These are phyloP conservation scores for Besnoitia besnoiti DNA, from an alignment of 169 alveolate genomes.

Conservation along the genomic window DNA sequence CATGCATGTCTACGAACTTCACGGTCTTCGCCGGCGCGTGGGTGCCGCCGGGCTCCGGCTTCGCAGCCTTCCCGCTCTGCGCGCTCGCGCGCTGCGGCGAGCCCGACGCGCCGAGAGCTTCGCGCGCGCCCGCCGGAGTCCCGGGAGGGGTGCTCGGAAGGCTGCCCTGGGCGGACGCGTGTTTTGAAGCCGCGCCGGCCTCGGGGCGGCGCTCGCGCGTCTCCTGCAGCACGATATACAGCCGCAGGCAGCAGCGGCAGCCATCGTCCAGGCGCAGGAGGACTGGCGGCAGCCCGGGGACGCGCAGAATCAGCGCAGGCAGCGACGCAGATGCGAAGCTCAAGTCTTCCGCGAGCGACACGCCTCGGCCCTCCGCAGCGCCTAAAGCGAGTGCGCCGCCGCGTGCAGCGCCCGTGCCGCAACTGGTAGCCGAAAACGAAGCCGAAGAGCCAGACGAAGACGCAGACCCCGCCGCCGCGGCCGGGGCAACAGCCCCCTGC, in stretches of 20 bases:
- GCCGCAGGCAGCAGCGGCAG: conserved; percentile 47
- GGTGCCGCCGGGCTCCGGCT: no score
- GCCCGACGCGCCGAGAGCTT: neutral
- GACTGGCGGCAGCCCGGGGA: conserved; percentile 58
- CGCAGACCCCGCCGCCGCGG: neutral
- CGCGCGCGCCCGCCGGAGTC: no score
- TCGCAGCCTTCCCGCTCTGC: neutral
- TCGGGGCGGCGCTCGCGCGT: conserved; percentile 42
- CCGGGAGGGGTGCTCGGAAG: no score
- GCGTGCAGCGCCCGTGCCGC: neutral
- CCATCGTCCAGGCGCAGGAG: conserved; percentile 55
- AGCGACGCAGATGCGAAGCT: conserved; percentile 31
- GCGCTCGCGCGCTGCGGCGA: neutral
- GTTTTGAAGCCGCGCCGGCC: neutral
- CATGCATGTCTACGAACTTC: neutral
- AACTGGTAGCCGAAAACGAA: neutral
- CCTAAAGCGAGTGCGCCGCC: no score
- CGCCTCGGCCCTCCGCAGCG: neutral
- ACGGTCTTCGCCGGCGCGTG: neutral
- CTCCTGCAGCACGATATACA: conserved; percentile 53
- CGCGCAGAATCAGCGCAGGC: conserved; percentile 46
- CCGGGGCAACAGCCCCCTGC: neutral
- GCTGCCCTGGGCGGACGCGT: neutral
- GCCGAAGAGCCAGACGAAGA: neutral
- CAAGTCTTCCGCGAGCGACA: neutral